Conservation (phyloP, 106 monocot species). For the Vanilla planifolia region DNA sequence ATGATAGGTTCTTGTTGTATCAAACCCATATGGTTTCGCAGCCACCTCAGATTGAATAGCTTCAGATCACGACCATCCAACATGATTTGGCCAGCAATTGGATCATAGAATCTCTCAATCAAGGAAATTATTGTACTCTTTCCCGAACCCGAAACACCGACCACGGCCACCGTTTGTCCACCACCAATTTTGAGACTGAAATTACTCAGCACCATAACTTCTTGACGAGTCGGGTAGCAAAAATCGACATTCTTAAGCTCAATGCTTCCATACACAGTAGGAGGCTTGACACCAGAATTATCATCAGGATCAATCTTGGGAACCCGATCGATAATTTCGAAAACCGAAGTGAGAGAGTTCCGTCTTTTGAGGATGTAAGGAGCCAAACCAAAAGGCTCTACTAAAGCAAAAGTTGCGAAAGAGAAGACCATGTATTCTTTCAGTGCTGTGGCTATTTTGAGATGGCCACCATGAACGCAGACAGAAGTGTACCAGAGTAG, state of each 20-base stretch:
- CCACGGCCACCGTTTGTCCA: conserved; percentile 92
- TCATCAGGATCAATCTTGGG: conserved; percentile 96
- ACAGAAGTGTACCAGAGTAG: conserved; percentile 87
- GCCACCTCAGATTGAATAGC: conserved; percentile 82
- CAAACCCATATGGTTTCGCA: conserved; percentile 91
- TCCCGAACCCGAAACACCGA: conserved; percentile 95
- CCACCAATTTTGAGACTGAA: conserved; percentile 90
- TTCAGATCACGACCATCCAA: conserved; percentile 91
- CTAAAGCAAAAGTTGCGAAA: conserved; percentile 92
- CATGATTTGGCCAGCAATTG: conserved; percentile 70
- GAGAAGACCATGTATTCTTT: conserved; percentile 97
- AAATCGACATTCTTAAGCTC: conserved; percentile 88
- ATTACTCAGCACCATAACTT: conserved; percentile 75
- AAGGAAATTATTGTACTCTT: conserved; percentile 97
- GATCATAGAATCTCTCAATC: conserved; percentile 97
- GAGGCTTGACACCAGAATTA: conserved; percentile 77
- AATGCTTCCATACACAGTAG: conserved; percentile 85
- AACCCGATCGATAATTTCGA: conserved; percentile 92
- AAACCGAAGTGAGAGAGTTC: conserved; percentile 76
- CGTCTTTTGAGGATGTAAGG: conserved; percentile 89
- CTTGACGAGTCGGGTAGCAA: conserved; percentile 74
- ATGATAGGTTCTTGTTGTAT: conserved; percentile 96
- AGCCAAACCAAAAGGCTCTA: conserved; percentile 97
- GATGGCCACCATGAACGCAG: conserved; percentile 40
- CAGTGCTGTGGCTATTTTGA: conserved; percentile 51